Evolutionary conservation across 306 rosid species (phyloP), one percentile per base, ranked within the genome.

Genomic region (Cucumis melo): DNA sequence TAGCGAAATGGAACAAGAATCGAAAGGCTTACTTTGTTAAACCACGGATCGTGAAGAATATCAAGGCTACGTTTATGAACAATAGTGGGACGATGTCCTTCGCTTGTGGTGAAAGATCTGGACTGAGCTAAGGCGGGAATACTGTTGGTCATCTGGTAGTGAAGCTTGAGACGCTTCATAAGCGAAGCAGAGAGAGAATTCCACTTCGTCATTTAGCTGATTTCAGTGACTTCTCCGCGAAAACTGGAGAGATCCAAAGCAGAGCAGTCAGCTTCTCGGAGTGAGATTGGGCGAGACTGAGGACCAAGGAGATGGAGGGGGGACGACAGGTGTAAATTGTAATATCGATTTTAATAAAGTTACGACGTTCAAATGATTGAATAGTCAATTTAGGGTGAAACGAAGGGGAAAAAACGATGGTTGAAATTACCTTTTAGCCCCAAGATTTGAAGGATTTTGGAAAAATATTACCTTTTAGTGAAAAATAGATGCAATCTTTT

Each of bases 11-110:
- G 12, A 34, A 27, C 77, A 8, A 23, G 66, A 11, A 3, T 24
- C 16, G 34, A 44, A 32, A 65, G 59, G 21, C 9, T 67, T 71
- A 92, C 99, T 77, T 92, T 95, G 55, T 95, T 95, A 88, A 95
- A 95, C 99, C 97, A 95, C 62, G 99, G 98, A 75, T 95, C 99
- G 29, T 95, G 99, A 50, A 95, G 99, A 77, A 95, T 95, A 74
- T 95, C 99, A 57, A 92, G 88, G 81, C 99, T 92, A 68, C 97
- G 99, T 81, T 95, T 95, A 79, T 92, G 96, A 29, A 95, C 88
- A 42, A 95, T 89, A 80, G 92, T 21, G 0, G 99, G 99, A 9
- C 98, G 95, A 73, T 86, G 86, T n/a, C 97, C 91, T 76, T 89
- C 99, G 59, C 75, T 64, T 0, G 98, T 88, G 57, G 98, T 83